Conservation (phyloP, 2,329 filamentous ascomycete species). For the Fusarium coffeatum region DNA sequence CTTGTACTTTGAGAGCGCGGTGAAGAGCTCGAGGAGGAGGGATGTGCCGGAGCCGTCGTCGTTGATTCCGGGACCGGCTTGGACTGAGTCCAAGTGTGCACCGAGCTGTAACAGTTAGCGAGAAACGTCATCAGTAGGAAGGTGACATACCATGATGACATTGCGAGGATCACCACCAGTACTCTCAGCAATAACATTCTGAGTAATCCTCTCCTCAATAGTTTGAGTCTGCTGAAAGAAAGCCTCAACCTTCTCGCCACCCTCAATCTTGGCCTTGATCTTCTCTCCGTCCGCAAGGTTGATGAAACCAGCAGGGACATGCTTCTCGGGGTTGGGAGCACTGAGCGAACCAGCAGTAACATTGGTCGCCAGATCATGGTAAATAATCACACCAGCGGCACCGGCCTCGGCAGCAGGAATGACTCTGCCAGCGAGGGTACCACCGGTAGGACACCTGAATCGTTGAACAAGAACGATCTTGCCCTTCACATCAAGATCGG, state of each 20-base stretch:
- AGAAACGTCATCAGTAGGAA: background rate
- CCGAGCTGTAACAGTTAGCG: background rate
- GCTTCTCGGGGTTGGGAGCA: conserved; percentile 34
- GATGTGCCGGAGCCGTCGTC: conserved; percentile 37
- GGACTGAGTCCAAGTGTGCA: conserved; percentile 36
- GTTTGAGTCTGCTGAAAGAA: conserved; percentile 39
- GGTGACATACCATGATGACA: conserved; percentile 33
- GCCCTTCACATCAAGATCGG: conserved; percentile 37
- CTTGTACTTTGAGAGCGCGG: conserved; percentile 39
- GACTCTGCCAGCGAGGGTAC: conserved; percentile 39
- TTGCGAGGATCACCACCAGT: conserved; percentile 34
- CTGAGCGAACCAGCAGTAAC: conserved; percentile 40
- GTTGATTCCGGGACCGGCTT: conserved; percentile 40
- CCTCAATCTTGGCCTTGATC: conserved; percentile 53
- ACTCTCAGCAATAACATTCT: conserved; percentile 39
- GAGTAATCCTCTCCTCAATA: conserved; percentile 40
- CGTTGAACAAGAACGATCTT: conserved; percentile 45
- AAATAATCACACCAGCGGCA: conserved; percentile 37
- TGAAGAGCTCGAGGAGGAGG: conserved; percentile 35
- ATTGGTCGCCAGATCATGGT: conserved; percentile 37
- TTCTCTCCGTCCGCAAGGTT: conserved; percentile 54
- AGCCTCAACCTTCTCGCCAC: conserved; percentile 50
- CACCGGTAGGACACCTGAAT: conserved; percentile 41
- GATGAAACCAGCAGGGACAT: conserved; percentile 37
- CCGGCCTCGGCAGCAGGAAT: conserved; percentile 37